Percentiles rank a stretch among this genome's conserved stretches.
Evolutionary conservation across 805 yeast species (phyloP).

Genomic region (Zygosaccharomyces lentus): DNA sequence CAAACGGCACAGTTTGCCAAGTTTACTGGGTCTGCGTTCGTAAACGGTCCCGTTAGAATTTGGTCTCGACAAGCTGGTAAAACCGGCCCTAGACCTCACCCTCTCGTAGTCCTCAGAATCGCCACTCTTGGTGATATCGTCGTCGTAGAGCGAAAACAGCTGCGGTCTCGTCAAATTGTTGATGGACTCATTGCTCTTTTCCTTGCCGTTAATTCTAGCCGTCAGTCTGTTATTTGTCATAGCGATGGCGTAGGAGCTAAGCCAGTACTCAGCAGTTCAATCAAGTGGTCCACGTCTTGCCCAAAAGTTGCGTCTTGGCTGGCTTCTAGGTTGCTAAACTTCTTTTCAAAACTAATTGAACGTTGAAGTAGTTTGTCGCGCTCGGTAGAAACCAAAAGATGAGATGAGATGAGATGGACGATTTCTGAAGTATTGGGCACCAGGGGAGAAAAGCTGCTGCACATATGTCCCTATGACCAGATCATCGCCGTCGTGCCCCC

Average conservation of each 20-base stretch:
- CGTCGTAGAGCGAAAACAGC: constrained; percentile 48
- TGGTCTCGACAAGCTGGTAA: constrained; percentile 9
- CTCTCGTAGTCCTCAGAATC: constrained; percentile 34
- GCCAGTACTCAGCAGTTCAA: not conserved
- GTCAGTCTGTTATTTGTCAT: not conserved
- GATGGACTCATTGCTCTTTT: constrained; percentile 35
- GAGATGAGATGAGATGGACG: not conserved
- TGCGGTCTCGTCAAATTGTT: constrained; percentile 48
- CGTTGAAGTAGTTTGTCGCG: not conserved
- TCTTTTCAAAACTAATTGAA: not conserved
- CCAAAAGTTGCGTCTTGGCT: not conserved
- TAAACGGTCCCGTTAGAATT: not conserved
- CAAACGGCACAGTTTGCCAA: constrained; percentile 10
- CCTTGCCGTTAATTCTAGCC: constrained; percentile 3
- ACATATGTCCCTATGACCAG: not conserved
- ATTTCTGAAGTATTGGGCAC: not conserved
- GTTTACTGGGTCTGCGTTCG: not conserved
- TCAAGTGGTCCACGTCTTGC: not conserved
- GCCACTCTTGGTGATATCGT: constrained; percentile 34
- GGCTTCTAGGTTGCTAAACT: not conserved
- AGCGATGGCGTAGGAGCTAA: not conserved
- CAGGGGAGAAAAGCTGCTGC: not conserved
- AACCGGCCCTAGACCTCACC: constrained; percentile 20
- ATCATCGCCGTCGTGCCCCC: not conserved
- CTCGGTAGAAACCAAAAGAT: not conserved